phyloP scores from a whole-genome alignment of 441 rosid species.

The Manihot esculenta region DNA sequence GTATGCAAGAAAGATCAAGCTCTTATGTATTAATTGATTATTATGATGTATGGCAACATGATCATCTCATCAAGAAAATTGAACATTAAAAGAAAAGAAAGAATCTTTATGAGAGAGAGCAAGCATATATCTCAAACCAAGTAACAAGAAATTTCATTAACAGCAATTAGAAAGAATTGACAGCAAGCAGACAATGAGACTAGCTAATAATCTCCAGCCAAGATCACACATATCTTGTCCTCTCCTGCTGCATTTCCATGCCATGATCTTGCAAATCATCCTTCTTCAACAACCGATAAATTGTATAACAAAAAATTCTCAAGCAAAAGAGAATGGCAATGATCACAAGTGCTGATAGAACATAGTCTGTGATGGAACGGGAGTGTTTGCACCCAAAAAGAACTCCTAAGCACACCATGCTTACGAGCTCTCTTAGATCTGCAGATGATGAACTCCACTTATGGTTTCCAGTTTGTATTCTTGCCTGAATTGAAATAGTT shows the following conservation, averaged over 20 bases:
- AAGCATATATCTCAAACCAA: neutral
- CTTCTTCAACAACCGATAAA: constrained; percentile 31
- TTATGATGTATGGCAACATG: no score
- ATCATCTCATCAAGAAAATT: no score
- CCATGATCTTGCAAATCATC: constrained; percentile 19
- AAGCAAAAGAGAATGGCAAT: constrained; percentile 33
- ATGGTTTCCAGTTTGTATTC: constrained; percentile 1
- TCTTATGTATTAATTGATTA: neutral
- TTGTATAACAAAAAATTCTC: constrained; percentile 31
- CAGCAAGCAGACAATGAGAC: neutral
- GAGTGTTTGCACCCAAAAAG: constrained; percentile 34
- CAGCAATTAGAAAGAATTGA: neutral
- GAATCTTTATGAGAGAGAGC: no score
- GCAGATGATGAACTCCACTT: constrained; percentile 1
- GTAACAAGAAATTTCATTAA: neutral
- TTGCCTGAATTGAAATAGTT: constrained; percentile 13
- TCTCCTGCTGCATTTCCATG: constrained; percentile 27
- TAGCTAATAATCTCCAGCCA: no score
- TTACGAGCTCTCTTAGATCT: neutral
- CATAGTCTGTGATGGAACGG: constrained; percentile 30
- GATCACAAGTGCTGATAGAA: constrained; percentile 33
- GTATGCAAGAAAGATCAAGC: neutral
- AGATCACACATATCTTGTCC: neutral
- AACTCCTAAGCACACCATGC: constrained; percentile 40
- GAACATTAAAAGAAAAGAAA: no score